These are phyloP conservation scores for Sarcodon aspratus DNA, from an alignment of 768 basidiomycete species.

Conservation along the genomic window DNA sequence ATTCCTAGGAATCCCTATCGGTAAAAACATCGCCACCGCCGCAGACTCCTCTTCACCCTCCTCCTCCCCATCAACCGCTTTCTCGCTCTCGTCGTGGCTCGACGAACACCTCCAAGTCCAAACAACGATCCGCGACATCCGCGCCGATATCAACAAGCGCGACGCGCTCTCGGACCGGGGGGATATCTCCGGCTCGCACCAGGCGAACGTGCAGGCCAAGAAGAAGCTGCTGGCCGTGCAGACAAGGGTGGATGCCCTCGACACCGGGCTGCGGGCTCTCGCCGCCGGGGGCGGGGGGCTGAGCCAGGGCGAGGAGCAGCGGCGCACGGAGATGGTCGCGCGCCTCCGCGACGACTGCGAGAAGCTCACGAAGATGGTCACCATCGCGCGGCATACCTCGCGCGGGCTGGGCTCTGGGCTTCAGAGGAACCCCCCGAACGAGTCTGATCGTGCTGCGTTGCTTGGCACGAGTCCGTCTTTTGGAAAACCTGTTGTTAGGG, in stretches of 20 bases:
- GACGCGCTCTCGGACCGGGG: constrained; percentile 72
- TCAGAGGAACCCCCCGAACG: constrained; percentile 31
- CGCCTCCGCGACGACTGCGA: constrained; percentile 86
- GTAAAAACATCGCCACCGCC: constrained; percentile 22
- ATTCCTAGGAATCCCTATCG: constrained; percentile 77
- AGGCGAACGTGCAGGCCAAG: constrained; percentile 77
- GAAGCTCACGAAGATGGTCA: constrained; percentile 78
- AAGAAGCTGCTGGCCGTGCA: constrained; percentile 69
- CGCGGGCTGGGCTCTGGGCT: constrained; percentile 24
- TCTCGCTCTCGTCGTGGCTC: constrained; percentile 77
- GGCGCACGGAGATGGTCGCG: constrained; percentile 83
- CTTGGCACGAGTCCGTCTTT: constrained; percentile 28
- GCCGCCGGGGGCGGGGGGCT: constrained; percentile 39
- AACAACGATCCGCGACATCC: constrained; percentile 64
- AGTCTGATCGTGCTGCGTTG: constrained; percentile 55
- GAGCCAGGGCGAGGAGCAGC: constrained; percentile 85
- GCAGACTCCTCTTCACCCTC: not conserved
- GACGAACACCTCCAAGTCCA: constrained; percentile 81
- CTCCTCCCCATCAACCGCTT: constrained; percentile 23
- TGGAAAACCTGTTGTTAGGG: constrained; percentile 49
- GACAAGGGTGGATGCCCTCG: constrained; percentile 63
- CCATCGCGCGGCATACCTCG: constrained; percentile 50
- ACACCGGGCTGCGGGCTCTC: constrained; percentile 53
- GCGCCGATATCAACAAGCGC: constrained; percentile 79
- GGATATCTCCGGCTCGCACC: constrained; percentile 66